Evolutionary conservation across 257 asterid species (phyloP).

Genomic region (Petunia axillaris): DNA sequence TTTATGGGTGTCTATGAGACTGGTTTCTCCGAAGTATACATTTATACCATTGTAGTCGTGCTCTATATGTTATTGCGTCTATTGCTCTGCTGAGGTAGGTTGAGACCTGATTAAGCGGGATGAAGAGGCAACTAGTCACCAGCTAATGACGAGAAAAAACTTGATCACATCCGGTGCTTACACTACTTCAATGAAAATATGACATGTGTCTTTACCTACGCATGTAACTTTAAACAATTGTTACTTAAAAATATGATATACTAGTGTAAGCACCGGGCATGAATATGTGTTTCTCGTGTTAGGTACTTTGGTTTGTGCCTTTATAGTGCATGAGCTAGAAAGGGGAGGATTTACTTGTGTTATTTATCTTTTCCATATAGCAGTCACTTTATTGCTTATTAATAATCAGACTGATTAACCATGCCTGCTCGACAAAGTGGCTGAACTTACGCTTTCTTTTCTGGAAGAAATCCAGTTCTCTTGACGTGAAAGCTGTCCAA

Average conservation of each 20-base stretch:
- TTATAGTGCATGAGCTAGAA: neutral
- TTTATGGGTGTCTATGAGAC: neutral
- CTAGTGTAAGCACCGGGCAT: neutral
- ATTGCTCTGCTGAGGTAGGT: neutral
- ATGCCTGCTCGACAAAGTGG: neutral
- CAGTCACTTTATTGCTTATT: neutral
- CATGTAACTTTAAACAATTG: no score
- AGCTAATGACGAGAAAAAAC: neutral
- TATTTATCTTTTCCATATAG: neutral
- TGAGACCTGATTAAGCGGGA: conserved; percentile 18
- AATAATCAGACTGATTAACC: neutral
- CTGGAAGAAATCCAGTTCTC: no score
- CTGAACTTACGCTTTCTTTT: neutral
- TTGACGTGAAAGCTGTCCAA: no score
- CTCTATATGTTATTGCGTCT: neutral
- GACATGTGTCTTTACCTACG: neutral
- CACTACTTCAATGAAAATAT: neutral
- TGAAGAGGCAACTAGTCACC: neutral
- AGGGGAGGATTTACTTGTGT: neutral
- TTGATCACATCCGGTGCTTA: neutral
- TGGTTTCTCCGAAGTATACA: neutral
- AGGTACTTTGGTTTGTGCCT: neutral
- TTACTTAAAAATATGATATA: no score
- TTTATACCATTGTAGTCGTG: neutral
- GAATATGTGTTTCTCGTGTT: neutral